Base-by-base conservation (phyloP, 2,329 filamentous ascomycete species). In the Proliferodiscus dingleyae region DNA sequence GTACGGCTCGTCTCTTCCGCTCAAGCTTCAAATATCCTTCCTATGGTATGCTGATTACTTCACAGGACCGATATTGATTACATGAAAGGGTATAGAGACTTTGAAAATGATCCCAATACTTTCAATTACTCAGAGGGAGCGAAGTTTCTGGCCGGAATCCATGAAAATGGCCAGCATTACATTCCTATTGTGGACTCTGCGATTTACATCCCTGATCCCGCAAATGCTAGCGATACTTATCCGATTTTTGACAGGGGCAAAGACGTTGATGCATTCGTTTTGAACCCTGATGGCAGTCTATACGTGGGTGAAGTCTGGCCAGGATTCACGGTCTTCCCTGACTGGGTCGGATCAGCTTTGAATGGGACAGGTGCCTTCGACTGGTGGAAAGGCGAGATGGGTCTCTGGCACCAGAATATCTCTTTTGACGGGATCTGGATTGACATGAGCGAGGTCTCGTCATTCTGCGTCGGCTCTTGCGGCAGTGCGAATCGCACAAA, bases 101-200 rank as follows among this genome's bases (percentile, higher is more conserved):
- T 85, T 61, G 81, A 80, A 2, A 73, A 78, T 18, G 81, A 85
- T 51, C 71, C 73, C 2, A 64, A 68, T 3, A 70, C 72, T n/a
- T 85, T 77, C 60, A 66, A 74, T 2, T 70, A 83, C 45, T 56
- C 68, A 0, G 72, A 79, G 55, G 78, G 85, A 57, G 74, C 71
- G 18, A 67, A 80, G 52, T 71, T 89, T 36, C 72, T 85, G 2
- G 65, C 68, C 1, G 73, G 75, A 16, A 71, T 90, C 2, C 85
- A 87, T 57, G 64, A 28, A 28, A 28, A 80, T 45, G 66, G 85
- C 33, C 85, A 89, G 61, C 75, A 85, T 37, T 87, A 87, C 52
- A 75, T 88, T 23, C 68, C 90, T 37, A 93, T 93, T 80, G 83
- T 91, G 1, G 87, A n/a, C n/a, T n/a, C n/a, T n/a, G n/a, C n/a